Evolutionary conservation across 2,329 filamentous ascomycete species (phyloP).

Genomic region (Venturia oleaginea): DNA sequence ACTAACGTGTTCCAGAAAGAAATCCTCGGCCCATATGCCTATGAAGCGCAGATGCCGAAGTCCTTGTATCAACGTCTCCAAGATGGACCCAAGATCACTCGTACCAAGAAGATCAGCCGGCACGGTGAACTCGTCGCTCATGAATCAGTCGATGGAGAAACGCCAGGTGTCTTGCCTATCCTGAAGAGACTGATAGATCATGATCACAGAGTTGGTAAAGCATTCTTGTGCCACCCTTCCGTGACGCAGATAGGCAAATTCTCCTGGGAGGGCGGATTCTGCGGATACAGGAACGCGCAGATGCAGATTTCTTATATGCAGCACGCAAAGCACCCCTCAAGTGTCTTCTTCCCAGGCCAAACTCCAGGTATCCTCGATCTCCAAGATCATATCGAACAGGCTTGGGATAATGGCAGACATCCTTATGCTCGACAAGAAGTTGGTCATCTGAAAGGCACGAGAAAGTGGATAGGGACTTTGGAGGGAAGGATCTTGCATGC

Average conservation of each 20-base stretch:
- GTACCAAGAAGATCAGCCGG: slow-evolving; percentile 32
- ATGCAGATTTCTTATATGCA: slow-evolving; percentile 77
- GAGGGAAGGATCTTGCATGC: slow-evolving; percentile 51
- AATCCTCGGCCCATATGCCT: slow-evolving; percentile 40
- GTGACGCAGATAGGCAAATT: slow-evolving; percentile 73
- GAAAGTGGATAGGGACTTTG: slow-evolving; percentile 91
- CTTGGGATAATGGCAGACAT: slow-evolving; percentile 83
- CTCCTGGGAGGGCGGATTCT: slow-evolving; percentile 81
- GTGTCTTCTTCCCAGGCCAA: slow-evolving; percentile 47
- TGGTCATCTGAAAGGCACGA: slow-evolving; percentile 75
- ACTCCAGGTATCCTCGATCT: slow-evolving; percentile 72
- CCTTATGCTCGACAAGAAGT: slow-evolving; percentile 66
- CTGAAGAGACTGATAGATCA: slow-evolving; percentile 44
- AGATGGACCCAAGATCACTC: slow-evolving; percentile 30
- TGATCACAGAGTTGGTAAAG: slow-evolving; percentile 54
- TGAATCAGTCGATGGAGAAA: slow-evolving; percentile 36
- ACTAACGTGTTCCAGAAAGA: slow-evolving; percentile 25
- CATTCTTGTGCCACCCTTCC: slow-evolving; percentile 69
- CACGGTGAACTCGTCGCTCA: slow-evolving; percentile 34
- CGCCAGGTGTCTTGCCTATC: slow-evolving; percentile 35
- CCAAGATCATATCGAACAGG: slow-evolving; percentile 77
- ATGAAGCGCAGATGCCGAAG: slow-evolving; percentile 36
- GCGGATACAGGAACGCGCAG: slow-evolving; percentile 91
- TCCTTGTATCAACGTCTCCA: slow-evolving; percentile 33
- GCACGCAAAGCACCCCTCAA: slow-evolving; percentile 46